Base-by-base conservation (phyloP, 2,329 filamentous ascomycete genomes). In the Fusarium floridanum region DNA sequence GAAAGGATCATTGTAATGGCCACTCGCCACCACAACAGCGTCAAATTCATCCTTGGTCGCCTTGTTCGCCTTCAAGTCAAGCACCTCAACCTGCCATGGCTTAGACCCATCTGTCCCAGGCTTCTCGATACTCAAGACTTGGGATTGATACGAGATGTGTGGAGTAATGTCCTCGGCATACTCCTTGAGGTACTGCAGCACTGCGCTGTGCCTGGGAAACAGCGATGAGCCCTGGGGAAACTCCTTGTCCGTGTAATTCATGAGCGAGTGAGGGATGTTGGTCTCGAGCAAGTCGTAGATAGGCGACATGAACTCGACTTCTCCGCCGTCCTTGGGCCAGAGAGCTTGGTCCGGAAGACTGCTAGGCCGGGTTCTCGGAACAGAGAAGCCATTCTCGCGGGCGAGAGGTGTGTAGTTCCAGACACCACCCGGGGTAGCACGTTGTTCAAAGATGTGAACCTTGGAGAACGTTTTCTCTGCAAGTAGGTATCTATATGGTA, bases 241-340 rank as follows among this genome's bases (percentile, higher is more conserved):
- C 1, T 86, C 79, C 4, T 87, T 84, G 69, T 94, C 91, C 0
- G 89, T 90, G 78, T 90, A 95, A 12, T 87, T 85, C 93, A 96
- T 95, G 36, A 95, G 81, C 1, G 85, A 85, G 67, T 92, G 88
- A 0, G 93, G 93, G 39, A 95, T 93, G 80, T 96, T 96, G 2
- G 93, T 94, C 79, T 95, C 92, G 3, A 95, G 84, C 14, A 85
- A 83, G 61, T 93, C 89, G 79, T 95, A 95, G 55, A 95, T 85
- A 0, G 93, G 92, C 4, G 92, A 93, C n/a, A 92, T 84, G 73
- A 94, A 94, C 3, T 87, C 82, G 3, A 88, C 84, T 36, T 74
- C 74, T 2, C 64, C 64, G 20, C 68, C 65, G 2, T 77, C 72
- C 17, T 78, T 77, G n/a, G 80, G 68, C 65, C 71, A 71, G 5